These are phyloP conservation scores for Euphorbia lathyris DNA, from an alignment of 345 rosid genomes.

Conservation along the genomic window DNA sequence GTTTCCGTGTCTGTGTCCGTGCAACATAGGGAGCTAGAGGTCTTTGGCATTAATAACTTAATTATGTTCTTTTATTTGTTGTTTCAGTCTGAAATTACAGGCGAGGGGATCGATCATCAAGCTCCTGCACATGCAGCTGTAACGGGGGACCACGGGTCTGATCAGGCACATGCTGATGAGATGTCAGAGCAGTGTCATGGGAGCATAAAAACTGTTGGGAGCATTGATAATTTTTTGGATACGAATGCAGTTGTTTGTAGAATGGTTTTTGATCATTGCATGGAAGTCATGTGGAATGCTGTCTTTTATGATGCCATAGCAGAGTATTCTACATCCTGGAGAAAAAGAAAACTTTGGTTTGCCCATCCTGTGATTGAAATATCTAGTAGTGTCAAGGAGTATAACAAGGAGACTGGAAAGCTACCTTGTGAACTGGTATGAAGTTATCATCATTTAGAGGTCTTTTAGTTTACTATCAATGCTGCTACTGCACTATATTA, in stretches of 20 bases:
- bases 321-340: conserved; percentile 57
- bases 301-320: conserved; percentile 66
- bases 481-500: neutral
- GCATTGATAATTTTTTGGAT: conserved; percentile 59
- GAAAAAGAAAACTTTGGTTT: conserved; percentile 65
- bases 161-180: conserved; percentile 23
- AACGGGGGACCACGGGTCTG: conserved; percentile 20
- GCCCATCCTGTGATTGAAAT: conserved; percentile 31
- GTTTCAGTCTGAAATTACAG: conserved; percentile 47
- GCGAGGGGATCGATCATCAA: conserved; percentile 17
- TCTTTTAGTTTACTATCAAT: neutral
- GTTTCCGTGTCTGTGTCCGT: too few relatives aligned
- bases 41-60: neutral
- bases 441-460: conserved; percentile 9
- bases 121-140: conserved; percentile 22
- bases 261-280: conserved; percentile 60
- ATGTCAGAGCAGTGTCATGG: conserved; percentile 17
- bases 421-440: conserved; percentile 32
- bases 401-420: conserved; percentile 24
- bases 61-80: conserved; percentile 23
- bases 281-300: conserved; percentile 87
- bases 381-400: conserved; percentile 16
- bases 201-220: conserved; percentile 63
- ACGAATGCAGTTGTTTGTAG: conserved; percentile 54
- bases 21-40: too few relatives aligned